phyloP scores from a whole-genome alignment of 2,329 filamentous ascomycete species.

The Colletotrichum neosansevieriae region DNA sequence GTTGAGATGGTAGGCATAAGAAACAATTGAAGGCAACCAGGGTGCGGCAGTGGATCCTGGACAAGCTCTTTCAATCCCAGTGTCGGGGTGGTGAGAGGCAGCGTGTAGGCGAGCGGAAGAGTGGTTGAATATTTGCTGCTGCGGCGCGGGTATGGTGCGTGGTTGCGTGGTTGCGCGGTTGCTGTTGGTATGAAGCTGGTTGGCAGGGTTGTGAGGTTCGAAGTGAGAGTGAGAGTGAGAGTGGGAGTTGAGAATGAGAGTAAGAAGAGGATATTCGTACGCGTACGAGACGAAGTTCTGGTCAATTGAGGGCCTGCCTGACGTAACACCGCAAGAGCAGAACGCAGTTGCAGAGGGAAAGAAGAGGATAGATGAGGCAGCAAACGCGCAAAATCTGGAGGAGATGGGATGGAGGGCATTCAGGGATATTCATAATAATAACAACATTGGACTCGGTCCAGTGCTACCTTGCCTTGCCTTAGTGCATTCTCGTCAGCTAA shows the following conservation, averaged over 20 bases:
- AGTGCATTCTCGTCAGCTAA: too few relatives aligned
- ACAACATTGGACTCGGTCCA: slow-evolving; percentile 3
- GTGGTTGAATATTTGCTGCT: background rate
- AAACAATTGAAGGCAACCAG: slow-evolving; percentile 35
- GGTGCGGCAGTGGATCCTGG: slow-evolving; percentile 28
- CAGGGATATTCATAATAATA: slow-evolving; percentile 38
- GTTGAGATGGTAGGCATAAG: slow-evolving; percentile 34
- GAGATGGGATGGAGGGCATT: slow-evolving; percentile 28
- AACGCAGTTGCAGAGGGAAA: slow-evolving; percentile 4
- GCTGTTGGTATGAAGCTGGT: slow-evolving; percentile 14
- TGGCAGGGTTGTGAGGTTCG: background rate
- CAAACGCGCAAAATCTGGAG: slow-evolving; percentile 1
- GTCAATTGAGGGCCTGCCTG: slow-evolving; percentile 33
- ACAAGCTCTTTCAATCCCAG: slow-evolving; percentile 33
- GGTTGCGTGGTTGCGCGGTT: background rate
- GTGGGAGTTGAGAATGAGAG: background rate
- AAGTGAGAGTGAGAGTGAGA: background rate
- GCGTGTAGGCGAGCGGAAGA: too few relatives aligned
- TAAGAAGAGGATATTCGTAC: background rate
- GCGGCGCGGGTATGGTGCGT: background rate
- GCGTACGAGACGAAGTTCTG: background rate
- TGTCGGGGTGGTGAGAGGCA: background rate
- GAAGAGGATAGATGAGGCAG: slow-evolving; percentile 21
- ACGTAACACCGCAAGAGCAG: slow-evolving; percentile 20
- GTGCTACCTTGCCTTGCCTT: background rate